phyloP scores from a whole-genome alignment of 1,284 basidiomycete genomes.

The Trichosporon faecale region DNA sequence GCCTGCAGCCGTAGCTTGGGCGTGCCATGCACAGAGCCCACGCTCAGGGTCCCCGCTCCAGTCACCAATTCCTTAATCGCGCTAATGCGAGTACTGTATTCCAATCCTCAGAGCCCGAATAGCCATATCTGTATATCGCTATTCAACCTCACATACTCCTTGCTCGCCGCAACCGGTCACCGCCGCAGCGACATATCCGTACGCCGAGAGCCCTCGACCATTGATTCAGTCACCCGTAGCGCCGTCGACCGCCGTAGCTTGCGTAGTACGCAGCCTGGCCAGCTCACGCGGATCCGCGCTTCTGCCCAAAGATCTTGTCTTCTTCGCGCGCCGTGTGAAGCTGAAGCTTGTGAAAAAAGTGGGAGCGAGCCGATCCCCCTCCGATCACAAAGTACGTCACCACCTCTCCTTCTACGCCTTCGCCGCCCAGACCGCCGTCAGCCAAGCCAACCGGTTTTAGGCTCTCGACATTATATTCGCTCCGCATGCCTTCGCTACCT shows the following conservation, averaged over 20 bases:
- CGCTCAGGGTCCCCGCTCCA: not conserved
- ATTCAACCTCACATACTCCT: too few species aligned
- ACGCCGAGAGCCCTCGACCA: not conserved
- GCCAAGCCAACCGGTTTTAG: not conserved
- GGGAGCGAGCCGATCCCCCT: not conserved
- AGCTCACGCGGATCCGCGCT: not conserved
- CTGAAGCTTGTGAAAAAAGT: not conserved
- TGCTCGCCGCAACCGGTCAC: too few species aligned
- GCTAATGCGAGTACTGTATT: too few species aligned
- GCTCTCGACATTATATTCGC: not conserved
- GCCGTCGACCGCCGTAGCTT: not conserved
- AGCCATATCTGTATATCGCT: not conserved
- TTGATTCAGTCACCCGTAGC: not conserved
- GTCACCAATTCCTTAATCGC: not conserved
- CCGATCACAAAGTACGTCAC: not conserved
- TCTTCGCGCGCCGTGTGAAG: not conserved
- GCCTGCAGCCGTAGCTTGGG: not conserved
- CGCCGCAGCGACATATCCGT: too few species aligned
- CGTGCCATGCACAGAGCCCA: too few species aligned
- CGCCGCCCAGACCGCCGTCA: too few species aligned
- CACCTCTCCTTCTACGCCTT: too few species aligned
- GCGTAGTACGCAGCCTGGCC: not conserved
- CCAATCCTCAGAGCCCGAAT: not conserved
- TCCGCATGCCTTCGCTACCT: not conserved
- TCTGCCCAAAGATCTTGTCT: not conserved